Percentiles rank a stretch among this genome's conserved stretches.
Conservation (phyloP, 495 filamentous ascomycete genomes). For the Trichoderma parareesei region DNA sequence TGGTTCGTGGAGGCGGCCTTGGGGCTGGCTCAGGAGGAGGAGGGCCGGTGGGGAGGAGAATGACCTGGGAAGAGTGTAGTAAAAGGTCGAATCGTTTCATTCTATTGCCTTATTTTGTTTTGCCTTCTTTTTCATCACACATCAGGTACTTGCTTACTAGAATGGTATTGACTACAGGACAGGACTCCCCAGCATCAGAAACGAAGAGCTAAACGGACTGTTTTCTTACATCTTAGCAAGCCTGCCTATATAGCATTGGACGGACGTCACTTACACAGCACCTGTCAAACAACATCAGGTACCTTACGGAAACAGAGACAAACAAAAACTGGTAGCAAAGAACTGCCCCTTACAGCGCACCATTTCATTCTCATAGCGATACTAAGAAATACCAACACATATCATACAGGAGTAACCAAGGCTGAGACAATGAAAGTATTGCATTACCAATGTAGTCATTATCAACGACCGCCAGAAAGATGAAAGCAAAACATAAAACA, state of each 20-base stretch:
- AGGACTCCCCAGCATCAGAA: too few relatives aligned
- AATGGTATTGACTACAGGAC: too few relatives aligned
- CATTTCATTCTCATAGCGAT: neutral
- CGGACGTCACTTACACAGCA: too few relatives aligned
- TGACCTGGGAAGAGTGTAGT: neutral
- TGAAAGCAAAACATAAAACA: neutral
- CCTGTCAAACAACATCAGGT: too few relatives aligned
- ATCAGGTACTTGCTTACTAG: too few relatives aligned
- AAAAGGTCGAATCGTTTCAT: neutral
- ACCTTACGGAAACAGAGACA: too few relatives aligned
- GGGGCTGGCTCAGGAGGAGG: neutral
- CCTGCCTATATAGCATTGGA: too few relatives aligned
- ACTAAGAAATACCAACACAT: neutral
- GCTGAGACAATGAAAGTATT: neutral
- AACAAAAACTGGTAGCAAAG: too few relatives aligned
- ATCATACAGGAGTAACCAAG: neutral
- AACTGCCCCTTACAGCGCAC: neutral
- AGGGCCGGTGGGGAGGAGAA: neutral
- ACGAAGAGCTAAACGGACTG: too few relatives aligned
- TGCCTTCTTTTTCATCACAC: too few relatives aligned
- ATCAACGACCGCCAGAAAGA: neutral
- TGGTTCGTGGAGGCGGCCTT: neutral
- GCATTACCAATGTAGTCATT: slow-evolving; percentile 4
- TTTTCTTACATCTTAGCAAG: too few relatives aligned
- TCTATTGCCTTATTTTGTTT: too few relatives aligned